Conservation (phyloP, 495 filamentous ascomycete genomes). For the Massariosphaeria phaeospora region DNA sequence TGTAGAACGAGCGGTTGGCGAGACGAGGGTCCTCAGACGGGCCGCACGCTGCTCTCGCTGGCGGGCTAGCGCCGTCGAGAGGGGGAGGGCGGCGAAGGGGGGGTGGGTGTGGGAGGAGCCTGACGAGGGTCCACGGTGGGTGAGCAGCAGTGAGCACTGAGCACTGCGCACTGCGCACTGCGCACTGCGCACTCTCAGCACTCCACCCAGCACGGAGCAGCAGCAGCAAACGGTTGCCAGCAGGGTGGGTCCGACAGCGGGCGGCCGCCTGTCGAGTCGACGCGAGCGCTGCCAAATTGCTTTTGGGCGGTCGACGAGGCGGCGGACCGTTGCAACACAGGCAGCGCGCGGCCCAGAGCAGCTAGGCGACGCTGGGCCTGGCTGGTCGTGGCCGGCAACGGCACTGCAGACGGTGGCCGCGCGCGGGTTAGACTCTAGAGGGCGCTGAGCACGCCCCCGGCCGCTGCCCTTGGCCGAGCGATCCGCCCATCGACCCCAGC, state of each 20-base stretch:
- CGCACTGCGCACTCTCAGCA: not conserved
- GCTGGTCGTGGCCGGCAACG: constrained; percentile 28
- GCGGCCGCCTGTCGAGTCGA: constrained; percentile 10
- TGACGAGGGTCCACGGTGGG: not conserved
- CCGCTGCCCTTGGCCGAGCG: constrained; percentile 18
- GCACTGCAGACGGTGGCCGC: constrained; percentile 29
- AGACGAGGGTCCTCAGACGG: no score
- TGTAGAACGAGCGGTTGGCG: constrained; percentile 21
- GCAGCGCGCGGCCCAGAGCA: constrained; percentile 11
- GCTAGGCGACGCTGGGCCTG: constrained; percentile 4
- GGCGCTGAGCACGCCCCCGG: constrained; percentile 18
- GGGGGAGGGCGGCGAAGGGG: no score
- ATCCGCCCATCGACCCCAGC: constrained; percentile 27
- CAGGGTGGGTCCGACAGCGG: constrained; percentile 34
- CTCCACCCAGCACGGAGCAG: no score
- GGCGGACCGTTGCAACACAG: constrained; percentile 28
- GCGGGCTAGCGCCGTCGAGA: not conserved
- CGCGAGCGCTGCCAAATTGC: constrained; percentile 16
- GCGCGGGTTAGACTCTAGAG: constrained; percentile 19
- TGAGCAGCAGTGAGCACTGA: no score
- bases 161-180: no score
- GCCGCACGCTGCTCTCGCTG: no score
- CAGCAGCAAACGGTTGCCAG: constrained; percentile 35
- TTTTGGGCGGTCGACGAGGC: constrained; percentile 9
- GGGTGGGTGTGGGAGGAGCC: no score